Base-by-base conservation (phyloP, 1,284 basidiomycete genomes). In the Fomitiporia mediterranea region DNA sequence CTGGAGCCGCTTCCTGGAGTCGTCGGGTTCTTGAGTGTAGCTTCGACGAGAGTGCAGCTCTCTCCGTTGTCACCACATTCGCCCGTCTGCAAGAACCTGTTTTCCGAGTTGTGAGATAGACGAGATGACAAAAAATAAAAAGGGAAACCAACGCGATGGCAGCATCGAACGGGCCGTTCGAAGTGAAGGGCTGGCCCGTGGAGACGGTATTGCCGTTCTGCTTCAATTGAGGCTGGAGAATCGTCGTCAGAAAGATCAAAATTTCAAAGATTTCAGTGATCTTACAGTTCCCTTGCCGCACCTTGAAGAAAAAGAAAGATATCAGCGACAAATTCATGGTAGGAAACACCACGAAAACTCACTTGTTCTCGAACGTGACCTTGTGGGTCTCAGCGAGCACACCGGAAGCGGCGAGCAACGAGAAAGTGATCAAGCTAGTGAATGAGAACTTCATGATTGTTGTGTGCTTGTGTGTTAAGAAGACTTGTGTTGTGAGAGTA, bases 361-460 rank as follows among this genome's bases (percentile, higher is more conserved):
- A 67, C 65, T 60, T 63, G 64, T 70, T 69, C 38, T 61, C 60
- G 53, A 69, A 69, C 13, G 42, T 59, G 48, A 69, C 60, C 15
- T 64, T 67, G 63, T 69, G 68, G n/a, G 64, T 59, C 60, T 69
- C 68, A 34, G 64, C 66, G 23, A 27, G 40, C 19, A 42, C 55
- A 17, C 40, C 50, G n/a, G 27, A 2, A 21, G 42, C 55, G 39
- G 40, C 48, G 17, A 56, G 49, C 9, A 56, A 7, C 9, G 43
- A 19, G 32, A 43, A 39, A 37, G 40, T 27, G n/a, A 47, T 28
- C 17, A 49, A 19, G 17, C 39, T 13, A 13, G 39, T 21, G 35
- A 54, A 13, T 30, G 42, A 47, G 42, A 54, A 37, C 53, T 43
- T 53, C 8, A 2, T 48, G 13, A 34, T 6, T 34, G 13, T 13